phyloP scores from a whole-genome alignment of 352 stramenopile genomes.

The Elongisporangium undulatum region DNA sequence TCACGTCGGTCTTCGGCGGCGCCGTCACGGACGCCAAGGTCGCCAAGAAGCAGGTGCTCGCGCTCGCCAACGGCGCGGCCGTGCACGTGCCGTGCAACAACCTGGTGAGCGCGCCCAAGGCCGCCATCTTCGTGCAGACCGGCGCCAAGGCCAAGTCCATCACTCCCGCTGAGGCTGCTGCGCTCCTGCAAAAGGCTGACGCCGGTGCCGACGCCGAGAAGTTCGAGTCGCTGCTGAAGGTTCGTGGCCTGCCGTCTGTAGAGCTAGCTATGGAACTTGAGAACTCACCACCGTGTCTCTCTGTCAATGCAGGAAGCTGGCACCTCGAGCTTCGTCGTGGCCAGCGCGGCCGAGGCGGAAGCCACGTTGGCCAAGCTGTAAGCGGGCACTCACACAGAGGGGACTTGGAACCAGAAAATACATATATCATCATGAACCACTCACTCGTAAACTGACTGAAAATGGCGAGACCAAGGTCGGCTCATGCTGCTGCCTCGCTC shows the following conservation, averaged over 20 bases:
- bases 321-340: slow-evolving; percentile 67
- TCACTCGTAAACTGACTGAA: background rate
- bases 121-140: slow-evolving; percentile 65
- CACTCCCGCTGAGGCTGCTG: slow-evolving; percentile 35
- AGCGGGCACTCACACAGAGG: slow-evolving; percentile 8
- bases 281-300: background rate
- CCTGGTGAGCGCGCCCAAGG: slow-evolving; percentile 57
- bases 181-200: slow-evolving; percentile 45
- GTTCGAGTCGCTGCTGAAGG: slow-evolving; percentile 58
- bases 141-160: slow-evolving; percentile 58
- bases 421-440: slow-evolving; percentile 3
- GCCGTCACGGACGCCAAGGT: slow-evolving; percentile 56
- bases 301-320: slow-evolving; percentile 23
- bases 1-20: slow-evolving; percentile 72
- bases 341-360: slow-evolving; percentile 53
- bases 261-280: background rate
- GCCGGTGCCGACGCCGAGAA: slow-evolving; percentile 48
- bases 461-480: background rate
- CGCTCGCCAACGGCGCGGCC: slow-evolving; percentile 36
- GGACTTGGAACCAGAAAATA: background rate
- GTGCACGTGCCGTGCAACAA: slow-evolving; percentile 79
- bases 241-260: slow-evolving; percentile 5
- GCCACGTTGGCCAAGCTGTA: slow-evolving; percentile 60
- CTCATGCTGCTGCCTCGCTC: background rate
- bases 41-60: slow-evolving; percentile 54